phyloP scores from a whole-genome alignment of 2,329 filamentous ascomycete genomes.

The Pseudogymnoascus destructans region DNA sequence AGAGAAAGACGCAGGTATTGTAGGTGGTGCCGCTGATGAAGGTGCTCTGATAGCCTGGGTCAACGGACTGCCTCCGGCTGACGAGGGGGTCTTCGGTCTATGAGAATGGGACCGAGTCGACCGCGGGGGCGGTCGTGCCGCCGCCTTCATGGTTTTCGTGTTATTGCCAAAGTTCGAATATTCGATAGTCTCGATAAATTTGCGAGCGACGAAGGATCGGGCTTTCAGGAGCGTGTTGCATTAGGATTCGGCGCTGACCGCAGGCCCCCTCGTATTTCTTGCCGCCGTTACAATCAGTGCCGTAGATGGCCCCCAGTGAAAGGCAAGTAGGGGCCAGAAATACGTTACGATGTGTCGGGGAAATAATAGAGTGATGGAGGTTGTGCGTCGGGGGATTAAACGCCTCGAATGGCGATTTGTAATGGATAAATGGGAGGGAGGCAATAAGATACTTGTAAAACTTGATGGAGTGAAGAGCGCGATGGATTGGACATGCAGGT shows the following conservation, averaged over 20 bases:
- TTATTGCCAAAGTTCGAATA: background rate
- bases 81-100: constrained; percentile 4
- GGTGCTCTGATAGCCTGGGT: constrained; percentile 17
- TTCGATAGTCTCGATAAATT: background rate
- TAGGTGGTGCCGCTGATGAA: constrained; percentile 22
- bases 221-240: background rate
- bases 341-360: background rate
- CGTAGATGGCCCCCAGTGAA: background rate
- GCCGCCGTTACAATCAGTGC: background rate
- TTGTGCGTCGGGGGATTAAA: background rate
- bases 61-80: constrained; percentile 18
- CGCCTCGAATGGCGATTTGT: background rate
- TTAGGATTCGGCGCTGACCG: background rate
- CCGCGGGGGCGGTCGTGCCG: constrained; percentile 21
- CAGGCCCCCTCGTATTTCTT: background rate
- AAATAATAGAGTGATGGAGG: background rate
- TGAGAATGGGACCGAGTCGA: constrained; percentile 22
- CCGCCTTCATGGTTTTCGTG: constrained; percentile 21
- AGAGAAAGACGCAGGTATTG: constrained; percentile 12
- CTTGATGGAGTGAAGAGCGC: constrained; percentile 1
- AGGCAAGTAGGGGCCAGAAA: background rate
- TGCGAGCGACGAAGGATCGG: background rate
- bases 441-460: constrained; percentile 8
- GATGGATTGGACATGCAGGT: constrained; percentile 7
- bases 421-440: constrained; percentile 3